phyloP scores from a whole-genome alignment of 2,329 filamentous ascomycete species.

The Alternaria tenuissima region DNA sequence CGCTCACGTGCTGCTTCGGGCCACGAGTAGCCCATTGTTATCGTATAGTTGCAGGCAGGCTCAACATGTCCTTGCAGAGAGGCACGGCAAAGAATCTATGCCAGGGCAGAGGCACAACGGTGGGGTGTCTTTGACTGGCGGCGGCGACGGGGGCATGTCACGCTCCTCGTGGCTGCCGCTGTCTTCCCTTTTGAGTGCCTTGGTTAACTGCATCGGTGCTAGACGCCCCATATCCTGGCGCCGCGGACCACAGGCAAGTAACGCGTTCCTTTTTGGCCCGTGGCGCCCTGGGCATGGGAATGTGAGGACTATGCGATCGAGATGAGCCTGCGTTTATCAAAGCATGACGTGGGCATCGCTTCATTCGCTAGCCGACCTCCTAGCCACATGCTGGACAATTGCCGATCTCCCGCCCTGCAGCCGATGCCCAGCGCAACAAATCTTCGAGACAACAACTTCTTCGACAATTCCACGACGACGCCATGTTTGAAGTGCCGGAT shows the following conservation, averaged over 20 bases:
- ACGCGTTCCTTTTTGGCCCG: slow-evolving; percentile 4
- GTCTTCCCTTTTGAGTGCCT: slow-evolving; percentile 3
- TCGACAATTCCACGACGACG: slow-evolving; percentile 1
- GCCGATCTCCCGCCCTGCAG: slow-evolving; percentile 18
- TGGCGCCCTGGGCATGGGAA: background rate
- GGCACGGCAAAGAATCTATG: slow-evolving; percentile 7
- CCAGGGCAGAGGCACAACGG: slow-evolving; percentile 11
- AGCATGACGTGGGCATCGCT: slow-evolving; percentile 4
- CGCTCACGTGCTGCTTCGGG: slow-evolving; percentile 38
- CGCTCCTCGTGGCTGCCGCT: slow-evolving; percentile 8
- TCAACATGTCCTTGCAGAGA: slow-evolving; percentile 23
- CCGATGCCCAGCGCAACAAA: slow-evolving; percentile 12
- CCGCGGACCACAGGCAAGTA: slow-evolving; percentile 1
- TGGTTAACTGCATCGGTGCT: slow-evolving; percentile 15
- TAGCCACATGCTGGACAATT: background rate
- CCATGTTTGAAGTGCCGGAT: slow-evolving; percentile 35
- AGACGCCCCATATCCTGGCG: slow-evolving; percentile 11
- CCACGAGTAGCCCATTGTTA: slow-evolving; percentile 27
- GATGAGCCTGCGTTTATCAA: slow-evolving; percentile 1
- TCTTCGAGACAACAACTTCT: slow-evolving; percentile 1
- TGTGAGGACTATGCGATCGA: slow-evolving; percentile 6
- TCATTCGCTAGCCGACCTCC: background rate
- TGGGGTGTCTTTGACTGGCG: slow-evolving; percentile 5
- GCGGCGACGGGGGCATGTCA: background rate
- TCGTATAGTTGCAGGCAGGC: slow-evolving; percentile 7